A percentile compares a stretch with the other conserved stretches of the same genome.
phyloP scores from a whole-genome alignment of 2,329 filamentous ascomycete genomes.

The Sporothrix brunneoviolacea region DNA sequence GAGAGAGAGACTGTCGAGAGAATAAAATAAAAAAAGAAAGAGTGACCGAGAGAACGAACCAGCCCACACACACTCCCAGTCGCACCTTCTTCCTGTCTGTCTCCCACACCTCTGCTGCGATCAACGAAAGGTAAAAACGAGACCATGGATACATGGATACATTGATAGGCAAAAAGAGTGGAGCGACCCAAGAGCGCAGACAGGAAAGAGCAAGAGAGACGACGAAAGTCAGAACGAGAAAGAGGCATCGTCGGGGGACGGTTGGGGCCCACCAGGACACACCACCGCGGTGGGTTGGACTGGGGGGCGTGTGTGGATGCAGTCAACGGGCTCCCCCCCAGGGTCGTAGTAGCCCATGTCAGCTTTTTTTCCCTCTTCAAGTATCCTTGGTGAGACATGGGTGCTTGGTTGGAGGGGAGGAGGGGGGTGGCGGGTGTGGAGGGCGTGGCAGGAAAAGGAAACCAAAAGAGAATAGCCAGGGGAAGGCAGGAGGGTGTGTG shows the following conservation, averaged over 20 bases:
- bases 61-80: slow-evolving; percentile 7
- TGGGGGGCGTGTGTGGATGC: slow-evolving; percentile 11
- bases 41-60: slow-evolving; percentile 4
- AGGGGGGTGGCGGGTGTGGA: not conserved
- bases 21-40: slow-evolving; percentile 8
- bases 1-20: slow-evolving; percentile 6
- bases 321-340: slow-evolving; percentile 5
- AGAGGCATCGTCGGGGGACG: slow-evolving; percentile 12
- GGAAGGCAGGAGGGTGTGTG: slow-evolving; percentile 10
- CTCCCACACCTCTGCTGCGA: slow-evolving; percentile 30
- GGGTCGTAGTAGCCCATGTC: not conserved
- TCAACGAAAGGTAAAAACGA: slow-evolving; percentile 30
- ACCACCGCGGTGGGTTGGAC: slow-evolving; percentile 14
- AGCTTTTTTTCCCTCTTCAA: slow-evolving; percentile 9
- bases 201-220: slow-evolving; percentile 8
- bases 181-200: slow-evolving; percentile 10
- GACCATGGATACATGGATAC: slow-evolving; percentile 27
- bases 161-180: slow-evolving; percentile 24
- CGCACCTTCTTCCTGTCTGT: slow-evolving; percentile 2
- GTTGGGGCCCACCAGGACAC: slow-evolving; percentile 15
- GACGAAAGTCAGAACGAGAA: not conserved
- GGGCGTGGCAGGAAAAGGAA: not conserved
- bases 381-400: slow-evolving; percentile 11
- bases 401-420: slow-evolving; percentile 2
- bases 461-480: slow-evolving; percentile 11